Evolutionary conservation across 768 basidiomycete genomes (phyloP), one percentile per base, ranked within the genome.

Genomic region (Amanita rimosa): DNA sequence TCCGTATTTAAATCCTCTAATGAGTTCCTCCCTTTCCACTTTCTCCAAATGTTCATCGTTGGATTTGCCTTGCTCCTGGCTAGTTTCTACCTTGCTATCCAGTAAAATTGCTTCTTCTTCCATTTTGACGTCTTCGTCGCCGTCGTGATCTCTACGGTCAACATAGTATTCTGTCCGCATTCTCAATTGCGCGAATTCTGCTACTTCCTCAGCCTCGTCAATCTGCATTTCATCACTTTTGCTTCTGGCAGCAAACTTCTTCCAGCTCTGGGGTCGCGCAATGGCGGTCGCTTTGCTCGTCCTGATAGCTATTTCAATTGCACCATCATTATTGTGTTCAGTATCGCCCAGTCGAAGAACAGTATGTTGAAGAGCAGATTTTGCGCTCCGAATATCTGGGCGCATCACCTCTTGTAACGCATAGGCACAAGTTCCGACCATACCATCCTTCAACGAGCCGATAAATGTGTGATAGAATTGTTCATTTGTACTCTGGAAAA

Each of bases 1-100:
- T 16, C 94, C 94, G 58, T 96, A 95, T 65, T 87, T 86, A 70
- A 86, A 94, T 1, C 89, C 91, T 54, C 73, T 68, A 19, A 89
- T 70, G 6, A 93, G 78, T 33, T 91, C 75, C 55, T 89, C 85
- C 63, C 84, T 85, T 60, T 87, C 82, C 5, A 88, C 76, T 52
- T 74, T 76, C 57, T 77, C 73, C 21, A 69, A 49, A 13, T 60
- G 62, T 8, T 65, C 63, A 21, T 65, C 63, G 38, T 70, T 67
- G 21, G 61, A 60, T 19, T 62, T 57, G 35, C 65, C 59, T 33
- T 57, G 52, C 19, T 59, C 54, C 14, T 63, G 60, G 10, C 64
- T 66, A 6, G 56, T 50, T 13, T 59, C 59, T 9, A 58, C 24
- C 49, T 64, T 55, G 48, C 40, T 51, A 14, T 58, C 53, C n/a